Percentiles rank a stretch among this genome's conserved stretches.
These are phyloP conservation scores for Allium fistulosum DNA, from an alignment of 106 monocot genomes.

Conservation along the genomic window DNA sequence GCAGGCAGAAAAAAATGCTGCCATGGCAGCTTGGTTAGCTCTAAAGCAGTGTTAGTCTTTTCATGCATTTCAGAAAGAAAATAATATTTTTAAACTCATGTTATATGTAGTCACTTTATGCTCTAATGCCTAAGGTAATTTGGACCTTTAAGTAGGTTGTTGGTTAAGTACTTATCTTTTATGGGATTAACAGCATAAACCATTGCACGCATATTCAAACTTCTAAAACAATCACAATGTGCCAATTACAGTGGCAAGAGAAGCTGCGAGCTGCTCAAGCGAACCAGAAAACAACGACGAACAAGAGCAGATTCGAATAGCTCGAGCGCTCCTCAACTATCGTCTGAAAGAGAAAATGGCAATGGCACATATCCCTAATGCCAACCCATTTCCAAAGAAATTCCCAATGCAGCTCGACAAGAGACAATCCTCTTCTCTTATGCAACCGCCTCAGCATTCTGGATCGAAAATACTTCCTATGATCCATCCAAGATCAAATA, in stretches of 20 bases:
- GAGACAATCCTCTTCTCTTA: constrained; percentile 13
- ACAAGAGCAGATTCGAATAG: constrained; percentile 86
- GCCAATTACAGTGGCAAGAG: constrained; percentile 49
- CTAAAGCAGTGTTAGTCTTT: constrained; percentile 71
- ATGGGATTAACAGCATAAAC: too few relatives aligned
- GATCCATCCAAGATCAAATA: constrained; percentile 44
- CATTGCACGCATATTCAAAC: too few relatives aligned
- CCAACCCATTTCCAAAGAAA: constrained; percentile 60
- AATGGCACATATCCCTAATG: constrained; percentile 53
- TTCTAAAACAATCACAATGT: too few relatives aligned
- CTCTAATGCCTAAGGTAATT: too few relatives aligned
- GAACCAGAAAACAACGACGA: constrained; percentile 78
- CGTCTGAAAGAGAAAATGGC: constrained; percentile 82
- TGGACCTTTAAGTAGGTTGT: too few relatives aligned
- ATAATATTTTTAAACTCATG: too few relatives aligned
- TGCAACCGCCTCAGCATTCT: constrained; percentile 13
- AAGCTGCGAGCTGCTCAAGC: constrained; percentile 56
- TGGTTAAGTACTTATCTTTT: too few relatives aligned
- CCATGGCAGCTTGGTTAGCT: constrained; percentile 88
- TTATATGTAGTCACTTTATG: too few relatives aligned
- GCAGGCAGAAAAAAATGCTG: constrained; percentile 97
- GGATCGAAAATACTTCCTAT: constrained; percentile 86
- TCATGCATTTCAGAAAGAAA: too few relatives aligned
- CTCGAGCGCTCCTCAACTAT: constrained; percentile 79
- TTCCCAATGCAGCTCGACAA: constrained; percentile 51